phyloP scores from a whole-genome alignment of 805 yeast genomes.

The Pichia exigua region DNA sequence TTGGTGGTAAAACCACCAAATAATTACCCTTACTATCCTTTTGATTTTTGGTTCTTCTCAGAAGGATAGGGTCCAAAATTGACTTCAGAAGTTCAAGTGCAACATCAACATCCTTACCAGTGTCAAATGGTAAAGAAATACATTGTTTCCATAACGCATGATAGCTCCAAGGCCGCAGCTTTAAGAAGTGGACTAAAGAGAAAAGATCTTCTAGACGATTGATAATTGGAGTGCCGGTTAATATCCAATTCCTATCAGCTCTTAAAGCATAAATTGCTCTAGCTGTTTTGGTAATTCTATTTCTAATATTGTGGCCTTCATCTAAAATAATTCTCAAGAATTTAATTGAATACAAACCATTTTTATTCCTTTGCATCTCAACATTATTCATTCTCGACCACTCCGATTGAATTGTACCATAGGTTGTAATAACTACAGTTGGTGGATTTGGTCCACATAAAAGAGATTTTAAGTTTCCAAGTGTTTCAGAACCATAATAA shows the following conservation, averaged over 20 bases:
- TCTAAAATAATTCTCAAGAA: constrained; percentile 69
- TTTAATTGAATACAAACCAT: constrained; percentile 62
- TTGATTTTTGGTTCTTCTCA: constrained; percentile 84
- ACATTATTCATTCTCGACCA: constrained; percentile 40
- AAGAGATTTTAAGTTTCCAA: constrained; percentile 40
- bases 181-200: constrained; percentile 64
- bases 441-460: constrained; percentile 48
- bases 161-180: constrained; percentile 85
- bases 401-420: constrained; percentile 80
- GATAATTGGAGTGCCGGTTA: constrained; percentile 91
- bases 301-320: constrained; percentile 87
- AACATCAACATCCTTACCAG: constrained; percentile 51
- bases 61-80: constrained; percentile 70
- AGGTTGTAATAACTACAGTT: constrained; percentile 70
- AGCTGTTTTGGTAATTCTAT: constrained; percentile 70
- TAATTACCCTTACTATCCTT: constrained; percentile 64
- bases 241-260: constrained; percentile 67
- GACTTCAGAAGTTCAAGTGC: constrained; percentile 83
- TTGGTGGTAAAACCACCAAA: constrained; percentile 68
- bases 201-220: constrained; percentile 82
- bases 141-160: constrained; percentile 83
- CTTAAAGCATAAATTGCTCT: constrained; percentile 63
- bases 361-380: constrained; percentile 19
- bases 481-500: constrained; percentile 65
- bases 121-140: constrained; percentile 73